phyloP scores from a whole-genome alignment of 2,329 filamentous ascomycete species.

The Paraphoma sp. region DNA sequence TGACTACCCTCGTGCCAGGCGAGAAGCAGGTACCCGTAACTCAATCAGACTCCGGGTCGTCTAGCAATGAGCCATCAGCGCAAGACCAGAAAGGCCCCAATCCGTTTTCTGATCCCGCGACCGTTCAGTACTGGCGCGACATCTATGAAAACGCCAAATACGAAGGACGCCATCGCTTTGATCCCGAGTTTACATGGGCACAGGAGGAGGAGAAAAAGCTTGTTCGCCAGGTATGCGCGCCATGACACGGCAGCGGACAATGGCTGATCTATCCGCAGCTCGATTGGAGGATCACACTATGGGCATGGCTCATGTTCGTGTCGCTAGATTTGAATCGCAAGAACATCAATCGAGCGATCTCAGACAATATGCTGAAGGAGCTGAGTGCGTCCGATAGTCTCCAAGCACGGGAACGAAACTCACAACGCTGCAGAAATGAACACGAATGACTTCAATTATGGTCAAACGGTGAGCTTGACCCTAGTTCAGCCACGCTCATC shows the following conservation, averaged over 20 bases:
- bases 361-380: conserved; percentile 40
- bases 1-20: conserved; percentile 16
- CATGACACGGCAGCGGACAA: no score
- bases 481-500: background rate
- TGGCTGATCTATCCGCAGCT: conserved; percentile 18
- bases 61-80: conserved; percentile 7
- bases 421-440: conserved; percentile 25
- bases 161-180: conserved; percentile 55
- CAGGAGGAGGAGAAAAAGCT: conserved; percentile 55
- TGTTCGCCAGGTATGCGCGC: conserved; percentile 49
- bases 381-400: conserved; percentile 23
- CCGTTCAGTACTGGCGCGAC: conserved; percentile 31
- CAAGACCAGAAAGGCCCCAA: conserved; percentile 26
- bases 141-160: conserved; percentile 40
- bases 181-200: conserved; percentile 55
- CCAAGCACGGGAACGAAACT: background rate
- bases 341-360: conserved; percentile 55
- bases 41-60: conserved; percentile 23
- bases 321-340: conserved; percentile 56
- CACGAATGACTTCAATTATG: conserved; percentile 42
- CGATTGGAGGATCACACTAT: conserved; percentile 34
- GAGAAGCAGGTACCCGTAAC: conserved; percentile 24
- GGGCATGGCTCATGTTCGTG: conserved; percentile 58
- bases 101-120: conserved; percentile 29
- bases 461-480: conserved; percentile 45